Conservation (phyloP, 805 yeast species). For the Lipomyces starkeyi region DNA sequence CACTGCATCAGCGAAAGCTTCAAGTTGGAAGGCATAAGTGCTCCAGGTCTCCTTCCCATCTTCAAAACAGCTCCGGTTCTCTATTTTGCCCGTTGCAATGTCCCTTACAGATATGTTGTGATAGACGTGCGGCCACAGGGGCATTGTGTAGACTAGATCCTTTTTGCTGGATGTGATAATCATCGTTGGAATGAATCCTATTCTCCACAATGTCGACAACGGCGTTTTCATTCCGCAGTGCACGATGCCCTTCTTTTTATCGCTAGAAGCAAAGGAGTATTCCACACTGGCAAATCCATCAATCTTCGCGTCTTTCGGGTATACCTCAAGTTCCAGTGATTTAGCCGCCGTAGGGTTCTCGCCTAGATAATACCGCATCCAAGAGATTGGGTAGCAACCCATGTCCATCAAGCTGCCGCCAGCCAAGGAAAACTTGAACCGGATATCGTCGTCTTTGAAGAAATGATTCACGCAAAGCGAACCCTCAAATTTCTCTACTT, state of each 20-base stretch:
- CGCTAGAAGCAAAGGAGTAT: conserved; percentile 21
- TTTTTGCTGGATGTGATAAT: conserved; percentile 30
- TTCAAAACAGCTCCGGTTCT: conserved; percentile 11
- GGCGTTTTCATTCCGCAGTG: conserved; percentile 27
- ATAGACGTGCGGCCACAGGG: conserved; percentile 23
- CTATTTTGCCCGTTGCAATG: conserved; percentile 19
- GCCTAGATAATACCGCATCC: conserved; percentile 29
- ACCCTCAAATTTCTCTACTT: conserved; percentile 23
- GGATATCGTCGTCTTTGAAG: conserved; percentile 13
- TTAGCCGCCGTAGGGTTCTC: conserved; percentile 30
- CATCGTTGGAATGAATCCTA: conserved; percentile 24
- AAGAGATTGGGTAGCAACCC: conserved; percentile 37
- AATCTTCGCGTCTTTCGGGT: conserved; percentile 18
- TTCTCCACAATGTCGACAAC: conserved; percentile 3
- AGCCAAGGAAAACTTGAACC: conserved; percentile 21
- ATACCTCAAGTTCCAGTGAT: not conserved
- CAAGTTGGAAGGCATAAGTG: conserved; percentile 33
- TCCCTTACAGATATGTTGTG: conserved; percentile 31
- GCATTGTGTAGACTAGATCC: conserved; percentile 19
- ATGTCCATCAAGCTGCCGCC: conserved; percentile 35
- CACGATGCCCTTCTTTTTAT: conserved; percentile 13
- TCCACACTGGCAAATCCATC: conserved; percentile 23
- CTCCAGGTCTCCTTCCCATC: conserved; percentile 29
- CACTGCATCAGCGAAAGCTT: conserved; percentile 29
- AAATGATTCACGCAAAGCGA: conserved; percentile 9